phyloP scores from a whole-genome alignment of 73 alveolate species.

The Stentor roeselii region DNA sequence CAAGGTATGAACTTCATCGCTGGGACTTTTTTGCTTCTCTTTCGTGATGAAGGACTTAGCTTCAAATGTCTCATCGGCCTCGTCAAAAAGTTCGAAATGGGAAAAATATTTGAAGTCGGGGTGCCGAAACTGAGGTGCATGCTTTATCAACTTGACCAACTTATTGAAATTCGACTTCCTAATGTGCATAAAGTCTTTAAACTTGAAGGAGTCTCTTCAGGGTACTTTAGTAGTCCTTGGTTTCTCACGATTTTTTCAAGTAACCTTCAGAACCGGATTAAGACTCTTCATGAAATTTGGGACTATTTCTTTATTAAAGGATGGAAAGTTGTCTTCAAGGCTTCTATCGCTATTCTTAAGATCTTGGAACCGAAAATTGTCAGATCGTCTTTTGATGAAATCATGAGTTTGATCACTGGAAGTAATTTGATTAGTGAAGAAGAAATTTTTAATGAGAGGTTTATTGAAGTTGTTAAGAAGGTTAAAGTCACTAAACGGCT shows the following conservation, averaged over 20 bases:
- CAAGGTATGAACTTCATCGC: conserved; percentile 93
- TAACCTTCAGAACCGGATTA: background rate
- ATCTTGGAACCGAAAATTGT: background rate
- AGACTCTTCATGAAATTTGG: conserved; percentile 44
- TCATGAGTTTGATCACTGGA: conserved; percentile 23
- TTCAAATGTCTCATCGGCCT: conserved; percentile 67
- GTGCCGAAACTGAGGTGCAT: conserved; percentile 58
- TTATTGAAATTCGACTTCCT: conserved; percentile 70
- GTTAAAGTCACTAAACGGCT: background rate
- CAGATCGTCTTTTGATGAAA: conserved; percentile 28
- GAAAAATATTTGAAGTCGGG: conserved; percentile 36
- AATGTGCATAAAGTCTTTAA: conserved; percentile 74
- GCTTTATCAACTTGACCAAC: conserved; percentile 73
- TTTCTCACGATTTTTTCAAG: conserved; percentile 56
- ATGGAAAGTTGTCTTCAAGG: conserved; percentile 34
- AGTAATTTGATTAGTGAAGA: background rate
- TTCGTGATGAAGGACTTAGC: conserved; percentile 67
- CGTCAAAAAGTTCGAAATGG: conserved; percentile 46
- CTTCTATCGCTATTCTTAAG: conserved; percentile 29
- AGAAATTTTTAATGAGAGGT: background rate
- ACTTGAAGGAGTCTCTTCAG: conserved; percentile 45
- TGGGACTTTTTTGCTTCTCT: conserved; percentile 65
- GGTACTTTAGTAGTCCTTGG: conserved; percentile 63
- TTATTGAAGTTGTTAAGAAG: background rate
- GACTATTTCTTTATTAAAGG: conserved; percentile 47